These are phyloP conservation scores for Fraxinus albicans DNA, from an alignment of 305 asterid genomes.

Conservation along the genomic window DNA sequence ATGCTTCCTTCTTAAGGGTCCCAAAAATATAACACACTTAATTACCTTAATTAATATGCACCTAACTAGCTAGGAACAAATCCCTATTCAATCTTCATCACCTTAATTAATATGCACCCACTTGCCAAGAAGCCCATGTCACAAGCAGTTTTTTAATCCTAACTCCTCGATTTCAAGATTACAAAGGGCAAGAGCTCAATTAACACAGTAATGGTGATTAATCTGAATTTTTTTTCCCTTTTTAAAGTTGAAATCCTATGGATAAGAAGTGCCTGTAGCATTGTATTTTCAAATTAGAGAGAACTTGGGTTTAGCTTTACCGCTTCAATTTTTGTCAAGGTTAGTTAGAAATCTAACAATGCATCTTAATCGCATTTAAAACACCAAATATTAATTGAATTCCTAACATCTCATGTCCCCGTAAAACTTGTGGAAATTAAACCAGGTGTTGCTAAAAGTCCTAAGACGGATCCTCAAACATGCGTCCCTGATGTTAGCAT, in stretches of 20 bases:
- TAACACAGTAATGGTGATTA: not conserved
- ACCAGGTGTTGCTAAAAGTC: not conserved
- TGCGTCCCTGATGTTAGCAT: not conserved
- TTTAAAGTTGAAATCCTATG: not conserved
- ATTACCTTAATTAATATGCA: too few relatives aligned
- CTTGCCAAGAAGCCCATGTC: not conserved
- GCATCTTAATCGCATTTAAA: not conserved
- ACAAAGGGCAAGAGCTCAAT: not conserved
- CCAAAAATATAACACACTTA: too few relatives aligned
- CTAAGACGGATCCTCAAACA: not conserved
- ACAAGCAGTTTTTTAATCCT: not conserved
- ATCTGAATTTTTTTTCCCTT: not conserved
- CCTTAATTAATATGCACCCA: not conserved
- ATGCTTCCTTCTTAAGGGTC: too few relatives aligned
- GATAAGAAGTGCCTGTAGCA: not conserved
- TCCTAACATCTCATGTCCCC: not conserved
- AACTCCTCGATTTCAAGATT: not conserved
- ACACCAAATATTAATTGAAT: not conserved
- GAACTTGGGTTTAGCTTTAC: not conserved
- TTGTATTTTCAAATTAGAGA: not conserved
- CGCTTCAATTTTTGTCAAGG: not conserved
- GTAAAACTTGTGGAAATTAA: not conserved
- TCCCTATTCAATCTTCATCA: not conserved
- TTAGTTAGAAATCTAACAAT: not conserved
- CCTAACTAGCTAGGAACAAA: not conserved